Percentiles rank a stretch among this genome's conserved stretches.
phyloP scores from a whole-genome alignment of 306 rosid species.

The Ammopiptanthus mongolicus region DNA sequence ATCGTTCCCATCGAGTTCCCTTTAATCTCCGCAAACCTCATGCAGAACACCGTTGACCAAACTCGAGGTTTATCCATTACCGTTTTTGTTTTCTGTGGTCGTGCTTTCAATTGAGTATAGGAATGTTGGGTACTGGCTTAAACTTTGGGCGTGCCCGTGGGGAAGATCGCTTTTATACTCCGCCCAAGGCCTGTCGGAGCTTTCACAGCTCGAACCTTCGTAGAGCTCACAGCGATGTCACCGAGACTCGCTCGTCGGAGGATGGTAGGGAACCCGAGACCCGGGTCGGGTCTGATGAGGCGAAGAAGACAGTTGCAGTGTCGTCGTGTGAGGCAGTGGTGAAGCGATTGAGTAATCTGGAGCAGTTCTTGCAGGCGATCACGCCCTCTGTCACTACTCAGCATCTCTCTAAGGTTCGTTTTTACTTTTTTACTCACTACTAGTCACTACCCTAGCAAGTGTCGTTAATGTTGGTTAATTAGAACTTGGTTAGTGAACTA shows the following conservation, averaged over 20 bases:
- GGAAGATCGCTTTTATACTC: slow-evolving; percentile 60
- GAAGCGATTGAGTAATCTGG: slow-evolving; percentile 54
- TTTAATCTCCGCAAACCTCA: neutral
- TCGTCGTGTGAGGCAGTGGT: slow-evolving; percentile 31
- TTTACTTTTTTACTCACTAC: slow-evolving; percentile 16
- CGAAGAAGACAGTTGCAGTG: slow-evolving; percentile 21
- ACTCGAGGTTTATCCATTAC: too few species aligned
- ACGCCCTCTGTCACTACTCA: slow-evolving; percentile 66
- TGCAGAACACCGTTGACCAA: neutral
- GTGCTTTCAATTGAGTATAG: slow-evolving; percentile 7
- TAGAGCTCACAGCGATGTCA: slow-evolving; percentile 51
- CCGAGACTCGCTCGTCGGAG: slow-evolving; percentile 26
- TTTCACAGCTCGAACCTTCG: slow-evolving; percentile 35
- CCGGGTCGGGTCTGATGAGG: slow-evolving; percentile 32
- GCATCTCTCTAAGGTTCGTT: slow-evolving; percentile 53
- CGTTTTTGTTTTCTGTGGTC: too few species aligned
- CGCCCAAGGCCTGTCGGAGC: slow-evolving; percentile 48
- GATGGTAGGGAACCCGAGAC: slow-evolving; percentile 43
- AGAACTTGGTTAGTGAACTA: neutral
- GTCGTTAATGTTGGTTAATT: neutral
- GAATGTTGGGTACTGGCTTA: slow-evolving; percentile 64
- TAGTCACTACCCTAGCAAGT: neutral
- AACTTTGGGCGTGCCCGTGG: slow-evolving; percentile 58
- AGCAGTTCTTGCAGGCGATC: slow-evolving; percentile 64
- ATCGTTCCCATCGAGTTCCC: slow-evolving; percentile 15